Evolutionary conservation across 2,329 filamentous ascomycete genomes (phyloP).

Genomic region (Grosmannia clavigera): DNA sequence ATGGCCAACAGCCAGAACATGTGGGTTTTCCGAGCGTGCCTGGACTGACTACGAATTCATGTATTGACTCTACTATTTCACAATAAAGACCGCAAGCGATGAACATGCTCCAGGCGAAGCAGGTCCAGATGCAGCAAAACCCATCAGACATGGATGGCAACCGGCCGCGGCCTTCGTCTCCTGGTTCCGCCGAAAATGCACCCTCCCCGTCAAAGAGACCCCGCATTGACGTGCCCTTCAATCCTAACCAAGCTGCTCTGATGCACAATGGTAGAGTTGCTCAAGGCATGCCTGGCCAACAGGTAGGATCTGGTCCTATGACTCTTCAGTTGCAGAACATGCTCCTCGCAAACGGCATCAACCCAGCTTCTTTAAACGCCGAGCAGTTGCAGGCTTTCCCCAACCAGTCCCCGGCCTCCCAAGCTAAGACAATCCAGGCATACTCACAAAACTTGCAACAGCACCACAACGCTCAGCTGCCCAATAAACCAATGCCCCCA

Average conservation of each 20-base stretch:
- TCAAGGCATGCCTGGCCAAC: conserved; percentile 60
- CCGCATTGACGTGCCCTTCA: conserved; percentile 64
- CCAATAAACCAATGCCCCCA: conserved; percentile 65
- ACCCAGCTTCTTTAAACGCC: conserved; percentile 58
- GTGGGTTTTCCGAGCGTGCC: conserved; percentile 30
- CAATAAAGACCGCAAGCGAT: conserved; percentile 50
- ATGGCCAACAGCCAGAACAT: conserved; percentile 67
- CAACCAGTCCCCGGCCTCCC: conserved; percentile 42
- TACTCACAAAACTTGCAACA: conserved; percentile 77
- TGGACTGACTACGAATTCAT: background rate
- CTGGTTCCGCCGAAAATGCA: conserved; percentile 71
- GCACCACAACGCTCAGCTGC: conserved; percentile 70
- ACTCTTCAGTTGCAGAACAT: conserved; percentile 44
- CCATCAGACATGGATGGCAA: conserved; percentile 79
- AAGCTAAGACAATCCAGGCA: conserved; percentile 75
- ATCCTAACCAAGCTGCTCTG: conserved; percentile 57
- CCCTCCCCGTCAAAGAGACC: conserved; percentile 87
- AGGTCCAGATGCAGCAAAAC: conserved; percentile 70
- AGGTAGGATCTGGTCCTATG: conserved; percentile 43
- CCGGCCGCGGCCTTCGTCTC: conserved; percentile 69
- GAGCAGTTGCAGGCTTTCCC: conserved; percentile 60
- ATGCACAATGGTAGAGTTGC: conserved; percentile 59
- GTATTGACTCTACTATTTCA: background rate
- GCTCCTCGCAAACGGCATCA: conserved; percentile 59
- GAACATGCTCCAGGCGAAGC: conserved; percentile 58